Conservation (phyloP, 163 green algal species). For the Scenedesmus sp. region DNA sequence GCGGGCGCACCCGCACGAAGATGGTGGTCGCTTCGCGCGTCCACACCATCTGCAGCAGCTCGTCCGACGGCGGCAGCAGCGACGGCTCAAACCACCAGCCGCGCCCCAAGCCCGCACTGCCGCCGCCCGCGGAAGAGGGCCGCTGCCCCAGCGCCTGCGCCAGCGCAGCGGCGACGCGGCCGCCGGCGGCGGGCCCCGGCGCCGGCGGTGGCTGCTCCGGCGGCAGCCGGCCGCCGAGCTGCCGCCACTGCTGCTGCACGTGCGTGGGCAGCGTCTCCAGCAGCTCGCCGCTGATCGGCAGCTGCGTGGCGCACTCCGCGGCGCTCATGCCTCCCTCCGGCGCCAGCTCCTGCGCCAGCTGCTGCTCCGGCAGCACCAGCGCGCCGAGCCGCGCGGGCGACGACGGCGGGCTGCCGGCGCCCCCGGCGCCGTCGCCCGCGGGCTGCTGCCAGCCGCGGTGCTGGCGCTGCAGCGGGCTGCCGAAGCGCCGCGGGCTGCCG, state of each 20-base stretch:
- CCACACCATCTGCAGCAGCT: constrained; percentile 63
- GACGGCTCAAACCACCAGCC: constrained; percentile 64
- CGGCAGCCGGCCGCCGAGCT: not conserved
- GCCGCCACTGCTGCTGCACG: constrained; percentile 31
- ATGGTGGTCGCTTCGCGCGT: constrained; percentile 43
- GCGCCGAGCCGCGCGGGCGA: not conserved
- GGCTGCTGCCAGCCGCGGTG: not conserved
- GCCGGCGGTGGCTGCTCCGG: constrained; percentile 25
- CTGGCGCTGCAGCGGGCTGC: constrained; percentile 9
- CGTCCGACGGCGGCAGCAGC: constrained; percentile 53
- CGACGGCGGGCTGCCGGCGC: not conserved
- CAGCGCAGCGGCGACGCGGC: constrained; percentile 10
- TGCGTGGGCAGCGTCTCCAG: not conserved
- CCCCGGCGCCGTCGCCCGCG: not conserved
- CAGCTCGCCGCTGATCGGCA: not conserved
- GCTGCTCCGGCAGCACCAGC: constrained; percentile 2
- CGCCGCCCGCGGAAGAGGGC: not conserved
- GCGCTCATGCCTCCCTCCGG: no score
- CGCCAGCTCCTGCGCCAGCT: constrained; percentile 17
- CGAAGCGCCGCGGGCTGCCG: not conserved
- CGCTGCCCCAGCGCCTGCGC: constrained; percentile 2
- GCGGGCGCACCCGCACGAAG: constrained; percentile 37
- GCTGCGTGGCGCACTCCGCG: not conserved
- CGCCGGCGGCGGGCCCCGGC: not conserved
- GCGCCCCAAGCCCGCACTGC: not conserved